Percentiles rank a stretch among this genome's conserved stretches.
Conservation (phyloP, 1,139 yeast genomes). For the Sugiyamaella neomexicana region DNA sequence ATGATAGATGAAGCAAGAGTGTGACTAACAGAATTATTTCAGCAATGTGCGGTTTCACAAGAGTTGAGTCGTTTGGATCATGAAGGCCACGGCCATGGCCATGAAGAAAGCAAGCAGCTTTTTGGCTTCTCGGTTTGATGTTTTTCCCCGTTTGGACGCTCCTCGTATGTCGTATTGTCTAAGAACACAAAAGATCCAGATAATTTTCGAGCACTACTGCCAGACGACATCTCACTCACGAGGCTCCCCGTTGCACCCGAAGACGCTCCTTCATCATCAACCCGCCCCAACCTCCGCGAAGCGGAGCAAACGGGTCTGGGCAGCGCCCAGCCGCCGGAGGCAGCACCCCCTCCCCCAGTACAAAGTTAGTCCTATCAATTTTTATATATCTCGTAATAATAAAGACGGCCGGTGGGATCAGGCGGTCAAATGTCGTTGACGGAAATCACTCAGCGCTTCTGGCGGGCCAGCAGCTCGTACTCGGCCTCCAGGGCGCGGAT, state of each 20-base stretch:
- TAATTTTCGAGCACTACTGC: too few species aligned
- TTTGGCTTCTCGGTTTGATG: slow-evolving; percentile 1
- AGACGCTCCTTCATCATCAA: too few species aligned
- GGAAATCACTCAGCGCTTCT: slow-evolving; percentile 23
- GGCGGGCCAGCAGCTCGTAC: slow-evolving; percentile 33
- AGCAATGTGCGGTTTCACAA: slow-evolving; percentile 43
- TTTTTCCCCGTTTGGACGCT: slow-evolving; percentile 53
- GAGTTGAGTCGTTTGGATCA: slow-evolving; percentile 37
- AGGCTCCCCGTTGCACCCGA: too few species aligned
- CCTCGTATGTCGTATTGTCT: too few species aligned
- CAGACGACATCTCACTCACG: too few species aligned
- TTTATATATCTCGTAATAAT: slow-evolving; percentile 2
- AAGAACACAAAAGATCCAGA: too few species aligned
- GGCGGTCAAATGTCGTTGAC: background rate
- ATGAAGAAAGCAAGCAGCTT: background rate
- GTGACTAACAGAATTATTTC: slow-evolving; percentile 27
- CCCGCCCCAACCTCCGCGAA: background rate
- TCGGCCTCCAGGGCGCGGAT: slow-evolving; percentile 41
- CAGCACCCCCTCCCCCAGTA: background rate
- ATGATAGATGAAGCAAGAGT: too few species aligned
- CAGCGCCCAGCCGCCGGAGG: slow-evolving; percentile 10
- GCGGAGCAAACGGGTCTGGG: slow-evolving; percentile 7
- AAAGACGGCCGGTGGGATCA: background rate
- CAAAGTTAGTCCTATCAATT: slow-evolving; percentile 4
- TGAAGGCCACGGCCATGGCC: slow-evolving; percentile 26